phyloP scores from a whole-genome alignment of 2,329 filamentous ascomycete species.

The Penicillium sp. region DNA sequence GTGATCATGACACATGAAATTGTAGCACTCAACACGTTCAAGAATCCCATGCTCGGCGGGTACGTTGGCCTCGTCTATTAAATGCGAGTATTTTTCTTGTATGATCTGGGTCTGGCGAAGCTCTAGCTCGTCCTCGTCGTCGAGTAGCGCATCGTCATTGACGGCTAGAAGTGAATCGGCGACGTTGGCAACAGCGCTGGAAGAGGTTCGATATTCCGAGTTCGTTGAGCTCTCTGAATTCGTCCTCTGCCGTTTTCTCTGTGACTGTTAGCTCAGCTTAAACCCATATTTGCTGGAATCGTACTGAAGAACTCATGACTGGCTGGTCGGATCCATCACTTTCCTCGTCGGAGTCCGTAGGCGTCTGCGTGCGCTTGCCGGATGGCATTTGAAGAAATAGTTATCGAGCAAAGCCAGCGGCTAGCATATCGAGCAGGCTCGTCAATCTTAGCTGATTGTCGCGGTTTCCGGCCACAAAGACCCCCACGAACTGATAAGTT shows the following conservation, averaged over 20 bases:
- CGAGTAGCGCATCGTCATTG: slow-evolving; percentile 20
- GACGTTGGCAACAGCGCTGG: slow-evolving; percentile 15
- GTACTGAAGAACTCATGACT: slow-evolving; percentile 29
- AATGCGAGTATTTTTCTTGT: slow-evolving; percentile 47
- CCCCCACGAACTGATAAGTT: neutral
- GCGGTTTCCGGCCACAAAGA: neutral
- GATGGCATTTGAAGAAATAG: slow-evolving; percentile 37
- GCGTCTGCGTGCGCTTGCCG: slow-evolving; percentile 39
- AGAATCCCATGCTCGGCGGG: slow-evolving; percentile 82
- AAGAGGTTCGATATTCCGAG: slow-evolving; percentile 13
- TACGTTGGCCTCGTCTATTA: slow-evolving; percentile 62
- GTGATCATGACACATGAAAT: slow-evolving; percentile 93
- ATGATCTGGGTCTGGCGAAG: slow-evolving; percentile 64
- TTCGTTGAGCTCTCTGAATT: neutral
- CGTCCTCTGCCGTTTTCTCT: slow-evolving; percentile 44
- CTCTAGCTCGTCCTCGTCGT: slow-evolving; percentile 48
- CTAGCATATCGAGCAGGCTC: neutral
- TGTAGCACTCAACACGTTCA: slow-evolving; percentile 78
- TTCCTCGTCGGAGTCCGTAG: slow-evolving; percentile 28
- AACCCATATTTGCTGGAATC: slow-evolving; percentile 10
- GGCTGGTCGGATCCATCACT: slow-evolving; percentile 29
- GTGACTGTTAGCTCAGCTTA: neutral
- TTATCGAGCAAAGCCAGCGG: neutral
- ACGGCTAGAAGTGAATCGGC: slow-evolving; percentile 15
- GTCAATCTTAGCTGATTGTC: neutral